Percentiles rank a stretch among this genome's conserved stretches.
Conservation (phyloP, 768 basidiomycete genomes). For the Floccularia luteovirens region DNA sequence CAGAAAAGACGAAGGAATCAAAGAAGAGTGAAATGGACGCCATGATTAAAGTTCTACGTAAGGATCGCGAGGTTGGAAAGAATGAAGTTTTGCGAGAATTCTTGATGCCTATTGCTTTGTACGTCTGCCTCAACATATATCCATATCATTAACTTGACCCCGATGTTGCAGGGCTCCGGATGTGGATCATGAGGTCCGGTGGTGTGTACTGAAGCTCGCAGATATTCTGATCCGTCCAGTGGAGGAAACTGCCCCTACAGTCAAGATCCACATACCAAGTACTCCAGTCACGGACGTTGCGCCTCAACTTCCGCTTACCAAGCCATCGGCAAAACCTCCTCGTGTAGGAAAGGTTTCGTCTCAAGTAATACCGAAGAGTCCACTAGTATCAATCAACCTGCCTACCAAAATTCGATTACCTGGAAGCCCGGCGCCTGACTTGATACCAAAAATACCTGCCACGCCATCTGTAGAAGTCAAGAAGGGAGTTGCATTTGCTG, state of each 20-base stretch:
- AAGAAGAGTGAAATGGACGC: conserved; percentile 80
- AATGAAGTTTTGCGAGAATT: conserved; percentile 73
- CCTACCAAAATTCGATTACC: conserved; percentile 57
- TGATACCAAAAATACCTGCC: conserved; percentile 15
- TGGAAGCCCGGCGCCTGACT: conserved; percentile 21
- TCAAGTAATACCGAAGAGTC: conserved; percentile 30
- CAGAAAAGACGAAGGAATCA: conserved; percentile 63
- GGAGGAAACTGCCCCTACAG: conserved; percentile 80
- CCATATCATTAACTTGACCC: conserved; percentile 4
- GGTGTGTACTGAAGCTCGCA: conserved; percentile 86
- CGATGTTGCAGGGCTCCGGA: conserved; percentile 49
- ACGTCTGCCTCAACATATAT: conserved; percentile 12
- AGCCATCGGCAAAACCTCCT: conserved; percentile 37
- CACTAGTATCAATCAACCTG: conserved; percentile 27
- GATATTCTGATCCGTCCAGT: conserved; percentile 81
- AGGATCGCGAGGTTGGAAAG: conserved; percentile 80
- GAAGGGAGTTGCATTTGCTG: conserved; percentile 29
- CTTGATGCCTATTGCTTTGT: conserved; percentile 80
- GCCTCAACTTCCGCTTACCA: conserved; percentile 49
- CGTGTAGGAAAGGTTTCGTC: conserved; percentile 28
- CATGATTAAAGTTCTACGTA: conserved; percentile 81
- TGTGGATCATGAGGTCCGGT: conserved; percentile 83
- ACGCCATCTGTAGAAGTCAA: conserved; percentile 22
- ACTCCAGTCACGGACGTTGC: conserved; percentile 63
- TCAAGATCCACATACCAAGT: conserved; percentile 71